Conservation (phyloP, 1,284 basidiomycete genomes). For the Apiotrichum porosum region DNA sequence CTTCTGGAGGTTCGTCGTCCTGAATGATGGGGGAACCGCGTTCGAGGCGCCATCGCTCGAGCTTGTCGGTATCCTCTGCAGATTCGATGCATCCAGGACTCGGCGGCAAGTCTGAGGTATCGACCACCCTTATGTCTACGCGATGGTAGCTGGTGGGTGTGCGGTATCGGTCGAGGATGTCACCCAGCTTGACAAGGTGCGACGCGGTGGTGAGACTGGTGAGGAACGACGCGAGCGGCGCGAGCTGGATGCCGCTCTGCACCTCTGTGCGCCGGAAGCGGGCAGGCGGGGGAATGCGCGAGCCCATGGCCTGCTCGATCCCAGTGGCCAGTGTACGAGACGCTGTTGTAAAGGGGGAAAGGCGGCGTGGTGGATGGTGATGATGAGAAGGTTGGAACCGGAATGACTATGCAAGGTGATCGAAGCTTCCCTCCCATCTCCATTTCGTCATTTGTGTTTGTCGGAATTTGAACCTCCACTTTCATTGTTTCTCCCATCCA, state of each 20-base stretch:
- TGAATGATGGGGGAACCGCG: slow-evolving; percentile 7
- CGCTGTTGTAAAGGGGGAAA: too few relatives aligned
- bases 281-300: slow-evolving; percentile 20
- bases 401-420: too few relatives aligned
- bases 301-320: not conserved
- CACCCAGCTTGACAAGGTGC: slow-evolving; percentile 33
- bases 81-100: not conserved
- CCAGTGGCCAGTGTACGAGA: too few relatives aligned
- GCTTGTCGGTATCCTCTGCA: not conserved
- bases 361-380: too few relatives aligned
- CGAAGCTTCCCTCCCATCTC: too few relatives aligned
- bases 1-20: too few relatives aligned
- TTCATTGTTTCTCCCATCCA: too few relatives aligned
- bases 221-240: slow-evolving; percentile 35
- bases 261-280: slow-evolving; percentile 26
- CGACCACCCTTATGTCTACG: slow-evolving; percentile 30
- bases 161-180: slow-evolving; percentile 30
- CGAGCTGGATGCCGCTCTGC: slow-evolving; percentile 29
- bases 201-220: slow-evolving; percentile 12
- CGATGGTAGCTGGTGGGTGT: slow-evolving; percentile 38
- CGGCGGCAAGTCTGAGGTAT: slow-evolving; percentile 30
- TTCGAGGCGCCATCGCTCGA: slow-evolving; percentile 3
- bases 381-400: too few relatives aligned
- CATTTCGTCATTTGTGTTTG: too few relatives aligned
- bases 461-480: too few relatives aligned